Base-by-base conservation (phyloP, 169 alveolate species). In the Plasmodium relictum region DNA sequence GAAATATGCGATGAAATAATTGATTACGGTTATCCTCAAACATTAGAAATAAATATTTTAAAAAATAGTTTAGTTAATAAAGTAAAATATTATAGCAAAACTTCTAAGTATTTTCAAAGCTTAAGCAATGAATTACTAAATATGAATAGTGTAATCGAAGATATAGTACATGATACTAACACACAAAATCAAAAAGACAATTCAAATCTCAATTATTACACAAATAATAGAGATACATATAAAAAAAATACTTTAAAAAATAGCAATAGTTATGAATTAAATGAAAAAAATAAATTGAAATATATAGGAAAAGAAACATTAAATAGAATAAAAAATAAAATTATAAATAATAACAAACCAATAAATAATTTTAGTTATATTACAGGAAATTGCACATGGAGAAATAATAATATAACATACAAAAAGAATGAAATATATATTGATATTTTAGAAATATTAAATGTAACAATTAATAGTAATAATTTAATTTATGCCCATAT, bases 21-120 rank as follows among this genome's bases (percentile, higher is more conserved):
- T 45, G 99, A 97, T 93, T 97, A 88, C 88, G 99, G 99, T 26
- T 97, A 97, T 74, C 99, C 99, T 31, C 99, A 99, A 94, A 89
- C 97, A 50, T 94, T 97, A 74, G 93, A 96, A 87, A 96, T 99
- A 0, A 98, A 98, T 69, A 95, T 95, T 88, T 97, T 98, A 61
- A 98, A 97, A 88, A 93, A 95, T 63, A 90, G 95, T 71, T 89
- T 93, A 54, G 88, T 72, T 71, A 93, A 93, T 80, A 76, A 76
- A 68, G 76, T 76, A 0, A 76, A 76, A 62, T 76, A 76, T 58
- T 76, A 76, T 68, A 76, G 89, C 48, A 76, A 59, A 10, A 76
- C 89, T 2, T 76, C 89, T 14, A 63, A 65, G 45, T 76, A 76
- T 14, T 76, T 76, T 37, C 78, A 76, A 9, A 76, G 65, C 39